phyloP scores from a whole-genome alignment of 306 rosid species.

The Begonia masoniana region DNA sequence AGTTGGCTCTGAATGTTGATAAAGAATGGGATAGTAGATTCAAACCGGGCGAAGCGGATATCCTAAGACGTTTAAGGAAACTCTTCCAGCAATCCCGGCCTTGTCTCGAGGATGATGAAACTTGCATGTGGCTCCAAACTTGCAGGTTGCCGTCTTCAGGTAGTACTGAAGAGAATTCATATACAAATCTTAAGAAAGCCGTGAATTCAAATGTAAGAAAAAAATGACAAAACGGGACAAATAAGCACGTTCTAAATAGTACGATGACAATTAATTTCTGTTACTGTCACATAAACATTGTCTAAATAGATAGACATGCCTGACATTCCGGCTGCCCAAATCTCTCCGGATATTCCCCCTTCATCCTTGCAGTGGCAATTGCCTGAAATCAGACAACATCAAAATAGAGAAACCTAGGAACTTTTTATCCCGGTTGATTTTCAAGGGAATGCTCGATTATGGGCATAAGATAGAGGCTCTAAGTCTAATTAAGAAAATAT shows the following conservation, averaged over 20 bases:
- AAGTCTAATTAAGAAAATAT: too few species aligned
- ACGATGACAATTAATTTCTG: too few species aligned
- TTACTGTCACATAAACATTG: too few species aligned
- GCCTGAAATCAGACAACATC: slow-evolving; percentile 35
- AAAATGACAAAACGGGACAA: too few species aligned
- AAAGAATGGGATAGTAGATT: not conserved
- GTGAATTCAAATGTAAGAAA: too few species aligned
- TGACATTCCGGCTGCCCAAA: slow-evolving; percentile 97
- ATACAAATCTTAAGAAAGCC: too few species aligned
- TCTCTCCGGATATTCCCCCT: slow-evolving; percentile 95
- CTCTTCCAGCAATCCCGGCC: slow-evolving; percentile 94
- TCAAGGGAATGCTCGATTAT: too few species aligned
- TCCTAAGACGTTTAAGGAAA: slow-evolving; percentile 77
- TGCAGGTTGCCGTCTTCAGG: slow-evolving; percentile 93
- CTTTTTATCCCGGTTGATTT: too few species aligned
- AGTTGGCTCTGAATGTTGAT: too few species aligned
- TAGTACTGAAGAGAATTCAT: slow-evolving; percentile 48
- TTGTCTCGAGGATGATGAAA: slow-evolving; percentile 96
- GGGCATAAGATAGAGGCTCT: too few species aligned
- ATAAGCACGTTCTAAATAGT: too few species aligned
- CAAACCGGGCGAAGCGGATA: slow-evolving; percentile 95
- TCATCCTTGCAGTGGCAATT: slow-evolving; percentile 95
- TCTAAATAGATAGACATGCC: slow-evolving; percentile 33
- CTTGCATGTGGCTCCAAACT: slow-evolving; percentile 98
- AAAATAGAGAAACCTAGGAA: too few species aligned